phyloP scores from a whole-genome alignment of 2,329 filamentous ascomycete species.

The Botryotinia globosa region DNA sequence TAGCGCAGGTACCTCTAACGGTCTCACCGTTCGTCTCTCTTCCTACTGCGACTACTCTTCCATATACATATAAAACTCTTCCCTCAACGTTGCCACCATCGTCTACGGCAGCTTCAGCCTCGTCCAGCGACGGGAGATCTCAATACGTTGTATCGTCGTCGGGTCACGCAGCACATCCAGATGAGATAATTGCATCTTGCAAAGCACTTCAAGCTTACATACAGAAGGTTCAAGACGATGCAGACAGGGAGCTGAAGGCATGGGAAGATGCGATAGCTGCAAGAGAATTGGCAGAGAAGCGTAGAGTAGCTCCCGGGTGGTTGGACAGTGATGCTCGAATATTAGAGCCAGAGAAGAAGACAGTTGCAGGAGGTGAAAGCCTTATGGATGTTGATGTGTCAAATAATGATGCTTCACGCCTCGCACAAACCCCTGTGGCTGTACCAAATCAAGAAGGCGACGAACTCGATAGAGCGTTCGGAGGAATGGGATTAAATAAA shows the following conservation, averaged over 20 bases:
- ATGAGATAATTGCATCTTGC: slow-evolving; percentile 82
- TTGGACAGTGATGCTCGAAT: slow-evolving; percentile 70
- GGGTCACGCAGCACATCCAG: slow-evolving; percentile 80
- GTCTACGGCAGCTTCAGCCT: slow-evolving; percentile 51
- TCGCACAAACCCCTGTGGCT: slow-evolving; percentile 40
- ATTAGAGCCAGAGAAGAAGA: slow-evolving; percentile 61
- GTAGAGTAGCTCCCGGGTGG: slow-evolving; percentile 76
- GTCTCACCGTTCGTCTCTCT: slow-evolving; percentile 93
- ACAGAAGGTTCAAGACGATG: slow-evolving; percentile 63
- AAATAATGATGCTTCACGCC: slow-evolving; percentile 35
- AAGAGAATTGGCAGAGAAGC: slow-evolving; percentile 74
- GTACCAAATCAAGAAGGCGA: slow-evolving; percentile 47
- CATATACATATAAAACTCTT: slow-evolving; percentile 91
- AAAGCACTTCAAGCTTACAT: slow-evolving; percentile 75
- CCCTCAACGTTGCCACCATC: slow-evolving; percentile 81
- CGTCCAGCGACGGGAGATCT: slow-evolving; percentile 48
- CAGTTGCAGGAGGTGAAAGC: slow-evolving; percentile 22
- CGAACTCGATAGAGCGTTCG: slow-evolving; percentile 53
- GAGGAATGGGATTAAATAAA: slow-evolving; percentile 44
- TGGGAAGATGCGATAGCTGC: slow-evolving; percentile 67
- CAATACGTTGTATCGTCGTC: slow-evolving; percentile 76
- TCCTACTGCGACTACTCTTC: slow-evolving; percentile 83
- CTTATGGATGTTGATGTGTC: slow-evolving; percentile 38
- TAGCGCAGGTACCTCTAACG: slow-evolving; percentile 88
- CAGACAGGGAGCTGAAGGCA: slow-evolving; percentile 61